Base-by-base conservation (phyloP, 495 filamentous ascomycete species). In the Penicillium parvum region DNA sequence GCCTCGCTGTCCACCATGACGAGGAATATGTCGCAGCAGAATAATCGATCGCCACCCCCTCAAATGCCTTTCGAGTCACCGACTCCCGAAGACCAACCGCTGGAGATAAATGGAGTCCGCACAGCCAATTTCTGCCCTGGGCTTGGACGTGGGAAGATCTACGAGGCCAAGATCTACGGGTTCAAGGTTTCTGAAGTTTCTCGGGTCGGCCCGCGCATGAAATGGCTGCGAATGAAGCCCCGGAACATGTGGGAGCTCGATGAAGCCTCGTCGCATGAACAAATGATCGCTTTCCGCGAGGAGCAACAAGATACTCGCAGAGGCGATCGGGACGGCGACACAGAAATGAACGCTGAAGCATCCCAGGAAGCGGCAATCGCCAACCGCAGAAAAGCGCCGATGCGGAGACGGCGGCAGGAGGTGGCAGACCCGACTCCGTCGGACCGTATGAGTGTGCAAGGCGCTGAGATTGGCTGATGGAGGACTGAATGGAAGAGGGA, bases 121-220 rank as follows among this genome's bases (percentile, higher is more conserved):
- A 79, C 85, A 11, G 65, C 75, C 19, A 98, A 96, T 60, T 81
- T 96, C 40, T 87, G 85, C 0, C 89, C 92, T 0, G 90, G 92
- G 8, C 74, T 98, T 5, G 94, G 94, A 17, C 73, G 66, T 11
- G 84, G 81, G 44, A 86, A 81, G 55, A 83, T 95, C 44, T 96
- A 97, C 72, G 89, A 96, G 55, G 88, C 91, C 38, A 85, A 84
- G 38, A 97, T 98, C 59, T 98, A 97, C 68, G 92, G 92, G 5
- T 98, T 98, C 67, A 77, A 85, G 28, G 94, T 98, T 20, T 86
- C 86, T 1, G 92, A 98, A 57, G 66, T 86, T 11, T 86, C 92
- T 33, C 75, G 83, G 40, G 85, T 84, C 5, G 92, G 92, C 3
- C 92, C 92, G 14, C 76, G 92, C 35, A 98, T 98, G 92, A 86